Percentiles rank a stretch among this genome's conserved stretches.
These are phyloP conservation scores for Coniochaeta sp. DNA, from an alignment of 2,329 filamentous ascomycete genomes.

Conservation along the genomic window DNA sequence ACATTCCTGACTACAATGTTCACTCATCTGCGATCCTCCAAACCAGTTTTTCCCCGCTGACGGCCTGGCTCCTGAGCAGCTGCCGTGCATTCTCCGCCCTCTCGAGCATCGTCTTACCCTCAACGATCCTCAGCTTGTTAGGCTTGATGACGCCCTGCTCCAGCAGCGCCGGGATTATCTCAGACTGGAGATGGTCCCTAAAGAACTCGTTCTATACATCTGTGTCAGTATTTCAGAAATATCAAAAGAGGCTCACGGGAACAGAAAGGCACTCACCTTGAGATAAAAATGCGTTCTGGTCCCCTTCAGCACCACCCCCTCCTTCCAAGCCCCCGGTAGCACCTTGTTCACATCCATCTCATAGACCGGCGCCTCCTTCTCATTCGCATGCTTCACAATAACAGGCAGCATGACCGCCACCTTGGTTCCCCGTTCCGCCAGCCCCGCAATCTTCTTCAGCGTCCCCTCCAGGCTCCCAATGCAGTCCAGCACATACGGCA, in stretches of 20 bases:
- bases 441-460: slow-evolving; percentile 37
- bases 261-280: slow-evolving; percentile 25
- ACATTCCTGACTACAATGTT: neutral
- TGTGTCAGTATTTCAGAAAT: neutral
- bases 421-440: slow-evolving; percentile 39
- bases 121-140: slow-evolving; percentile 31
- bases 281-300: slow-evolving; percentile 49
- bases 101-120: slow-evolving; percentile 34
- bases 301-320: slow-evolving; percentile 43
- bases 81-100: slow-evolving; percentile 17
- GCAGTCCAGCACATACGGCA: slow-evolving; percentile 46
- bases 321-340: slow-evolving; percentile 35
- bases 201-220: slow-evolving; percentile 43
- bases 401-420: slow-evolving; percentile 55
- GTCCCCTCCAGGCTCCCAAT: slow-evolving; percentile 42
- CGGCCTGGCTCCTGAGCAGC: slow-evolving; percentile 13
- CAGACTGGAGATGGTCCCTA: slow-evolving; percentile 43
- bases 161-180: slow-evolving; percentile 44
- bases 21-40: slow-evolving; percentile 18
- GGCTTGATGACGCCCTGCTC: slow-evolving; percentile 29
- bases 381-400: slow-evolving; percentile 43
- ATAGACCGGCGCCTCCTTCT: slow-evolving; percentile 40
- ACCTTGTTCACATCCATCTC: slow-evolving; percentile 40
- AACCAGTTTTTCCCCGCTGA: slow-evolving; percentile 19
- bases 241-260: too few relatives aligned